Evolutionary conservation across 306 rosid genomes (phyloP), one percentile per base, ranked within the genome.

Genomic region (Fragaria nilgerrensis): DNA sequence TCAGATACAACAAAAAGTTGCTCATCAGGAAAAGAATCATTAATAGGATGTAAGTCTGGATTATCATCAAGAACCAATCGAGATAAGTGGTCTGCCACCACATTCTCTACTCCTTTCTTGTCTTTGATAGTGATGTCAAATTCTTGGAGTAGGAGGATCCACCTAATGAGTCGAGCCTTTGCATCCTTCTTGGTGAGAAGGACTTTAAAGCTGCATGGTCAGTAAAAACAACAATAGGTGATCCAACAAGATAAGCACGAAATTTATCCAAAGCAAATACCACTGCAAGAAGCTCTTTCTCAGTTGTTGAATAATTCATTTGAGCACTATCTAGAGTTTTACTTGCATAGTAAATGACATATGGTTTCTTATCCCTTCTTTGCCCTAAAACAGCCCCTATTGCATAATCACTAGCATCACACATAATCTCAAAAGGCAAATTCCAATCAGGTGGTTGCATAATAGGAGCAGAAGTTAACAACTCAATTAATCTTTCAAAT

Each of bases 31-130:
- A 74, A 74, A 13, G 32, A 64, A 59, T 74, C 69, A 22, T 32
- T 22, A 50, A 71, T 45, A 8, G 75, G 75, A 2, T 23, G 25
- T 2, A 1, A 2, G 7, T 49, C 4, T 48, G 7, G 9, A 4
- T 37, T 37, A 2, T 37, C 41, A 23, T 71, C 12, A 29, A 47
- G 22, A 11, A 41, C 7, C 55, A 69, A 69, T 22, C 32, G 0
- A 2, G 73, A 69, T 9, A 41, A 20, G 7, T 69, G 36, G 10
- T 69, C 34, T 15, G 53, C 52, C 19, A 29, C 67, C 20, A 4
- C 67, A 62, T 62, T 62, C 67, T 62, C 67, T 29, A 64, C 74
- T 69, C 50, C 74, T 4, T 44, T 68, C 22, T 69, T 69, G n/a
- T 69, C 55, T 11, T 69, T 69, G 9, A 69, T 69, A 5, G 56